Conservation (phyloP, 306 rosid genomes). For the Begonia loranthoides region DNA sequence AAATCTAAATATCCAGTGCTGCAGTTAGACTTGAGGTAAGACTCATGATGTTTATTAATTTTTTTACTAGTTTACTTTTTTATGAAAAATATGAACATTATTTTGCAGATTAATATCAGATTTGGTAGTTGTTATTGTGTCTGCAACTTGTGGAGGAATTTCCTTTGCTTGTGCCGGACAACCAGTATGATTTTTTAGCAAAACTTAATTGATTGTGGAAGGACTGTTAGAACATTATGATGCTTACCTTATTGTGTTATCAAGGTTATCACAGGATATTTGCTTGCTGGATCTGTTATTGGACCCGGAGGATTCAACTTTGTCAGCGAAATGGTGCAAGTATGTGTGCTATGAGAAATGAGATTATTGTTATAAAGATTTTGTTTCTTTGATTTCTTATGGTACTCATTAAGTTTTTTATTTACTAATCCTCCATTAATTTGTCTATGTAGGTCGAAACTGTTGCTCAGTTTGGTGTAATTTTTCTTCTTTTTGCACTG, state of each 20-base stretch:
- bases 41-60: neutral
- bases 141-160: slow-evolving; percentile 51
- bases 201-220: slow-evolving; percentile 2
- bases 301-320: slow-evolving; percentile 49
- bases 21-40: slow-evolving; percentile 38
- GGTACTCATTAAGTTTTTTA: too few relatives aligned
- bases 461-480: slow-evolving; percentile 98
- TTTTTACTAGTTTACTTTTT: too few relatives aligned
- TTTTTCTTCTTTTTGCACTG: slow-evolving; percentile 93
- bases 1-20: slow-evolving; percentile 50
- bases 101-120: slow-evolving; percentile 38
- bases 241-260: neutral
- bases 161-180: slow-evolving; percentile 58
- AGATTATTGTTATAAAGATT: too few relatives aligned
- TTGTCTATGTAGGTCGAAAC: slow-evolving; percentile 60
- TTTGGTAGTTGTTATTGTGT: slow-evolving; percentile 40
- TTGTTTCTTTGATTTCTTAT: too few relatives aligned
- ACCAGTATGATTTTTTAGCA: slow-evolving; percentile 26
- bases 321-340: slow-evolving; percentile 52
- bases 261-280: slow-evolving; percentile 45
- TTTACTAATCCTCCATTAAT: too few relatives aligned
- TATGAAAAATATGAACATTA: neutral
- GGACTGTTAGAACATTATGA: neutral
- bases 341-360: slow-evolving; percentile 4
- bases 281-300: slow-evolving; percentile 38